These are phyloP conservation scores for Yamadazyma epiphylla DNA, from an alignment of 1,139 yeast species.

Conservation along the genomic window DNA sequence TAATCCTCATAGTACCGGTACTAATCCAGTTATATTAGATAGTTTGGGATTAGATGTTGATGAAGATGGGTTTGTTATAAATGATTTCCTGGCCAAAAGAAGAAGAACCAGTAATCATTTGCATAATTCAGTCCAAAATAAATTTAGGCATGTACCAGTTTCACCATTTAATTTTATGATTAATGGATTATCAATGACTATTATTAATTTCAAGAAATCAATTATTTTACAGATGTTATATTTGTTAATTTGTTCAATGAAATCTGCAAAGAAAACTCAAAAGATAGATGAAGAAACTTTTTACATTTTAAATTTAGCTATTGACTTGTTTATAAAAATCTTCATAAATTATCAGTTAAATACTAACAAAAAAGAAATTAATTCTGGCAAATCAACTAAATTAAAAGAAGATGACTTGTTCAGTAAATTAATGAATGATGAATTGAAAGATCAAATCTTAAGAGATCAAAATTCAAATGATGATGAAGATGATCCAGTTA, in stretches of 20 bases:
- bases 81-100: conserved; percentile 43
- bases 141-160: conserved; percentile 27
- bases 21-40: conserved; percentile 26
- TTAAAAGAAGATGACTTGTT: conserved; percentile 36
- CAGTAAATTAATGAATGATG: conserved; percentile 38
- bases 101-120: conserved; percentile 17
- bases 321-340: conserved; percentile 34
- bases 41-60: conserved; percentile 35
- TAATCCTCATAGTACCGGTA: conserved; percentile 17
- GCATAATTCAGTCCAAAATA: conserved; percentile 8
- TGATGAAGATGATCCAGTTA: conserved; percentile 19
- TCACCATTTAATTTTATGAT: conserved; percentile 44
- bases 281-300: conserved; percentile 18
- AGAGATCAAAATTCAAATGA: conserved; percentile 25
- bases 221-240: conserved; percentile 45
- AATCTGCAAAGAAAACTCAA: conserved; percentile 23
- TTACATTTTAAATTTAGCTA: conserved; percentile 24
- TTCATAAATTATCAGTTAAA: conserved; percentile 35
- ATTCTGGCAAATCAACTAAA: conserved; percentile 14
- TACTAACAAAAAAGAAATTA: conserved; percentile 9
- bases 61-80: conserved; percentile 47
- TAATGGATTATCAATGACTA: conserved; percentile 44
- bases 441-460: conserved; percentile 36
- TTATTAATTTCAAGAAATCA: conserved; percentile 43
- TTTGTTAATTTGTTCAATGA: conserved; percentile 38